Evolutionary conservation across 108 stramenopile species (phyloP).

Genomic region (Nannochloropsis gaditana): DNA sequence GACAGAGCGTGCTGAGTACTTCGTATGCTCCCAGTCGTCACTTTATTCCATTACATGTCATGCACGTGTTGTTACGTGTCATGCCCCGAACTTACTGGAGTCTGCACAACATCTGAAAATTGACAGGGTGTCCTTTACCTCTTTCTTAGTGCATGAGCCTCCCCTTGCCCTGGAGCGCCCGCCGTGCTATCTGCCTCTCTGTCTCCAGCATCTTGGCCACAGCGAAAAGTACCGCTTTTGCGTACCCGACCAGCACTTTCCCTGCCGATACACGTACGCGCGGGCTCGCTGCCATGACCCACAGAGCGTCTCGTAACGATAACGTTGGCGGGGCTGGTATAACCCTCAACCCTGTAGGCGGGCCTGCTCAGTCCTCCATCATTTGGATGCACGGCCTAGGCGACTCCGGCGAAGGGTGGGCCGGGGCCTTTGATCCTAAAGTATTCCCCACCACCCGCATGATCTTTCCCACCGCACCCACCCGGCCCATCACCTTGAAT

Average conservation of each 20-base stretch:
- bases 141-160: not conserved
- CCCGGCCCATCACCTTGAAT: conserved; percentile 52
- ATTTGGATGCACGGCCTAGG: conserved; percentile 54
- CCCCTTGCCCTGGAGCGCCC: not conserved
- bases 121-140: too few relatives aligned
- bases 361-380: conserved; percentile 11
- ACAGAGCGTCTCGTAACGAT: not conserved
- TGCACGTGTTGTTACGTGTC: too few relatives aligned
- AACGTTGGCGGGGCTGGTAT: not conserved
- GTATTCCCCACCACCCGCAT: not conserved
- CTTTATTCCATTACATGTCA: too few relatives aligned
- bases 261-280: not conserved
- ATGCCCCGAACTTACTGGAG: too few relatives aligned
- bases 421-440: not conserved
- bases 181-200: not conserved
- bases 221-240: not conserved
- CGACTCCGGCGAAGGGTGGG: conserved; percentile 44
- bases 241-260: not conserved
- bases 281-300: not conserved
- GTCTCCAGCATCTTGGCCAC: not conserved
- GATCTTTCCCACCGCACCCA: conserved; percentile 21
- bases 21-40: too few relatives aligned
- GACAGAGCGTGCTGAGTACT: too few relatives aligned
- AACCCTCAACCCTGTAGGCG: conserved; percentile 1
- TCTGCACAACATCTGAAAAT: too few relatives aligned